Percentiles rank a stretch among this genome's conserved stretches.
Conservation (phyloP, 2,329 filamentous ascomycete genomes). For the Tolypocladium ophioglossoides region DNA sequence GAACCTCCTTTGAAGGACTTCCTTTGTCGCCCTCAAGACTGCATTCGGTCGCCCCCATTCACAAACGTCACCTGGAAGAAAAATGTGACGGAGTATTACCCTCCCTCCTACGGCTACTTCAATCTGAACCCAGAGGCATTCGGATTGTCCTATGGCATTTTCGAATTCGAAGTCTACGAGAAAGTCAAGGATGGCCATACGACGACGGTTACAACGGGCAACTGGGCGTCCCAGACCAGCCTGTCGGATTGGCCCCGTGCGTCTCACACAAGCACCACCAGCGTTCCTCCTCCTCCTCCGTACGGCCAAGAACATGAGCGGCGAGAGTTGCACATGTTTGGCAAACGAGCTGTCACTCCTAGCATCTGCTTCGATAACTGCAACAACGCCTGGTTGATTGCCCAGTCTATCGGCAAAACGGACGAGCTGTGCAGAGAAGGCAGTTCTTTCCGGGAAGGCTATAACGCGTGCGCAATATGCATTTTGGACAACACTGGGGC, state of each 20-base stretch:
- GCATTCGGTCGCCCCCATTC: constrained; percentile 29
- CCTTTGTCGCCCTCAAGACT: constrained; percentile 33
- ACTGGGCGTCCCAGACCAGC: constrained; percentile 41
- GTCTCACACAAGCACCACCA: not conserved
- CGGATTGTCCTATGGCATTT: constrained; percentile 53
- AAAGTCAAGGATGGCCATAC: constrained; percentile 23
- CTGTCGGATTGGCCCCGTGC: constrained; percentile 23
- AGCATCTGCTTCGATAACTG: constrained; percentile 41
- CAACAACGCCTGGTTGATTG: constrained; percentile 37
- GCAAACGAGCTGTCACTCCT: constrained; percentile 33
- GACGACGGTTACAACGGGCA: constrained; percentile 40
- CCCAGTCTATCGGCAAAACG: constrained; percentile 34
- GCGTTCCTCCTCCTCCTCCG: constrained; percentile 5
- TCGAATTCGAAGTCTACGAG: constrained; percentile 31
- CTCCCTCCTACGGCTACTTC: constrained; percentile 44
- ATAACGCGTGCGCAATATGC: constrained; percentile 31
- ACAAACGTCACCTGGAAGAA: constrained; percentile 29
- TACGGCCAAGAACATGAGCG: constrained; percentile 6
- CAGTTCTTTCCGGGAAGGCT: constrained; percentile 30
- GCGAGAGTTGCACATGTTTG: constrained; percentile 14
- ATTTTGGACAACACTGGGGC: constrained; percentile 16
- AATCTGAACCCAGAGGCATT: constrained; percentile 52
- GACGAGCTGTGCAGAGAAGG: constrained; percentile 29
- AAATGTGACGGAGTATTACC: constrained; percentile 39
- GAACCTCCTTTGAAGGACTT: constrained; percentile 34